Conservation (phyloP, 73 alveolate genomes). For the Symbiodinium pilosum region DNA sequence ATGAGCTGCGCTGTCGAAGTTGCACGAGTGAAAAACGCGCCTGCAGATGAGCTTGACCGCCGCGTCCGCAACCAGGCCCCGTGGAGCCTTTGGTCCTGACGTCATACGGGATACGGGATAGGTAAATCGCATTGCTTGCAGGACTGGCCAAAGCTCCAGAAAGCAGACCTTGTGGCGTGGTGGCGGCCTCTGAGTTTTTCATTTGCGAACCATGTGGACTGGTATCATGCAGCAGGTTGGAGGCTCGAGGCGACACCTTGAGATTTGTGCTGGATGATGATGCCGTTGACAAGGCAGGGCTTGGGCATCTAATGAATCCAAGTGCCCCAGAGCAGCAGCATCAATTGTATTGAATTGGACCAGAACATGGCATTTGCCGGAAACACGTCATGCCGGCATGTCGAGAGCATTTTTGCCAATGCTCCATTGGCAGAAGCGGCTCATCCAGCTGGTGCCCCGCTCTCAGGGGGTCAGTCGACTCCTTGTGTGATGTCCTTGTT, state of each 20-base stretch:
- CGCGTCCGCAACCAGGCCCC: background rate
- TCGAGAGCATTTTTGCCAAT: too few relatives aligned
- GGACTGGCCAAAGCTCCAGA: background rate
- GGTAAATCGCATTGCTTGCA: background rate
- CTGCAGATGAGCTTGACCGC: background rate
- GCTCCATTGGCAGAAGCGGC: too few relatives aligned
- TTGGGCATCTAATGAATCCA: too few relatives aligned
- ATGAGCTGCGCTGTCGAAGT: too few relatives aligned
- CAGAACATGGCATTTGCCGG: too few relatives aligned
- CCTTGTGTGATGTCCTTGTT: too few relatives aligned
- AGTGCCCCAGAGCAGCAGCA: too few relatives aligned
- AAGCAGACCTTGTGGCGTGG: background rate
- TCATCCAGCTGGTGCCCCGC: background rate
- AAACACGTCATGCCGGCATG: too few relatives aligned
- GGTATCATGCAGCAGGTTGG: background rate
- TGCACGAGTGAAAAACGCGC: background rate
- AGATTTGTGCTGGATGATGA: background rate
- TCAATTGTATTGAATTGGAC: too few relatives aligned
- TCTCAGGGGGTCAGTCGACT: background rate
- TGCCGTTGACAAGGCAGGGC: constrained; percentile 6
- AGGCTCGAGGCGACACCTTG: background rate
- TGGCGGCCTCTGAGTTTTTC: background rate
- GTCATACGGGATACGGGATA: too few relatives aligned
- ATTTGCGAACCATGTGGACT: background rate
- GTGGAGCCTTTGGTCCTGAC: too few relatives aligned